Evolutionary conservation across 176 grass and related monocot genomes (phyloP).

Genomic region (Oropetium thomaeum): DNA sequence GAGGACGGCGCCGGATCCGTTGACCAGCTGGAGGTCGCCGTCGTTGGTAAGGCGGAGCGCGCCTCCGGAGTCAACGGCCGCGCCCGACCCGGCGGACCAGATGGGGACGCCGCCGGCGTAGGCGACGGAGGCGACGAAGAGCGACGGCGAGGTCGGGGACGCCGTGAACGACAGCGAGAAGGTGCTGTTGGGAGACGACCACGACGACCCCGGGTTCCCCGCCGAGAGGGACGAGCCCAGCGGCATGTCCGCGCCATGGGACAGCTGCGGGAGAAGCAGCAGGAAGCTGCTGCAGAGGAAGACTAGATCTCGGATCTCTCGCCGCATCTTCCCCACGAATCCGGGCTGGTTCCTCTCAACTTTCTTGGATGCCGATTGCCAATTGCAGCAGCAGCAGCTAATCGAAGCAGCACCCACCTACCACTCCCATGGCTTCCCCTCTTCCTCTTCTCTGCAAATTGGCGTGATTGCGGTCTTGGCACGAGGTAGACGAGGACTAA

Average conservation of each 20-base stretch:
- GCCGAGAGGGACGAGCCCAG: slow-evolving; percentile 63
- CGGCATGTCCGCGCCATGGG: slow-evolving; percentile 45
- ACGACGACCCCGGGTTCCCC: slow-evolving; percentile 27
- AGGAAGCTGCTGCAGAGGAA: slow-evolving; percentile 6
- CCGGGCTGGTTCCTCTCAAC: too few relatives aligned
- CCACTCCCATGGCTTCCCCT: neutral
- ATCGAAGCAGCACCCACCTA: neutral
- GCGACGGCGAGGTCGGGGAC: slow-evolving; percentile 46
- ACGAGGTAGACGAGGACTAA: neutral
- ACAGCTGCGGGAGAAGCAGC: slow-evolving; percentile 32
- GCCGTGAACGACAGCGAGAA: slow-evolving; percentile 72
- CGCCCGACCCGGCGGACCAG: slow-evolving; percentile 49
- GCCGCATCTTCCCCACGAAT: slow-evolving; percentile 40
- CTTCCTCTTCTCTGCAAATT: neutral
- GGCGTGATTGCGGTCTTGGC: neutral
- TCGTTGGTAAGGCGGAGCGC: slow-evolving; percentile 55
- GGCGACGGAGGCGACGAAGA: slow-evolving; percentile 60
- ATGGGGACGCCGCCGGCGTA: slow-evolving; percentile 56
- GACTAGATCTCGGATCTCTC: neutral
- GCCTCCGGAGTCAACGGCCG: slow-evolving; percentile 53
- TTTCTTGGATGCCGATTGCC: neutral
- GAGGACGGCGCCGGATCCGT: slow-evolving; percentile 62
- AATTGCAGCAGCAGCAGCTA: neutral
- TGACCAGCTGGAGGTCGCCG: slow-evolving; percentile 73
- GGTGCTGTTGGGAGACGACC: slow-evolving; percentile 47